phyloP scores from a whole-genome alignment of 2,329 filamentous ascomycete species.

The Diaporthe destruens region DNA sequence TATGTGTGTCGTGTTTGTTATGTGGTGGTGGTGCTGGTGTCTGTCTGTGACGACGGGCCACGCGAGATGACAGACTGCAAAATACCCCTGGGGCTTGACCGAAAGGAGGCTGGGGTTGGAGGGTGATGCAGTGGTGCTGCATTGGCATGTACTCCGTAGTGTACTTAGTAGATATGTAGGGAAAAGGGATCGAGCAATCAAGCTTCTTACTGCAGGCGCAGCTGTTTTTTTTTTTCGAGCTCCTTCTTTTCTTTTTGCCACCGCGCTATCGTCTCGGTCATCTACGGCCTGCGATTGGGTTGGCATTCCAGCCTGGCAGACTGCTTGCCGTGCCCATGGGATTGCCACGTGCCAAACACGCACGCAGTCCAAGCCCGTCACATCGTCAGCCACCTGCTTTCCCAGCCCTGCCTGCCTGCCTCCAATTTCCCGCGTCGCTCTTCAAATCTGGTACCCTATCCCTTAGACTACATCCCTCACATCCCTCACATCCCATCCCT shows the following conservation, averaged over 20 bases:
- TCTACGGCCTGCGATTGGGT: conserved; percentile 4
- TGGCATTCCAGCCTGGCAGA: neutral
- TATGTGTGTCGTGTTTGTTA: neutral
- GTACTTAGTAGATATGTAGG: too few relatives aligned
- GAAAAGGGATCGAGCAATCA: conserved; percentile 29
- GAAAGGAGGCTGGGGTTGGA: conserved; percentile 26
- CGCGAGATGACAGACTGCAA: conserved; percentile 9
- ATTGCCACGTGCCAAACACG: conserved; percentile 27
- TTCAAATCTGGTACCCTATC: conserved; percentile 19
- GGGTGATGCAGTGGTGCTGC: conserved; percentile 34
- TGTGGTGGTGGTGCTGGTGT: neutral
- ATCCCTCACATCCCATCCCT: conserved; percentile 6
- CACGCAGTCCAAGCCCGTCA: neutral
- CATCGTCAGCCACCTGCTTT: conserved; percentile 3
- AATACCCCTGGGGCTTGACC: conserved; percentile 30
- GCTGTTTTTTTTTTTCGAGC: neutral
- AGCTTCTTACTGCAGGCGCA: conserved; percentile 28
- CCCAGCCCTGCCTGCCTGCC: neutral
- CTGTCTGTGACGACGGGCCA: conserved; percentile 2
- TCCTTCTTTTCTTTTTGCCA: conserved; percentile 7
- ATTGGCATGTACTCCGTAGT: neutral
- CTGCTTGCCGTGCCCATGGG: conserved; percentile 2
- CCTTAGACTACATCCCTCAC: conserved; percentile 2
- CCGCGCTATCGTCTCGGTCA: conserved; percentile 9
- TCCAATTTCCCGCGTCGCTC: neutral